Evolutionary conservation across 1,139 yeast genomes (phyloP), one percentile per base, ranked within the genome.

Genomic region (Lodderomyces pseudojiufengensis): DNA sequence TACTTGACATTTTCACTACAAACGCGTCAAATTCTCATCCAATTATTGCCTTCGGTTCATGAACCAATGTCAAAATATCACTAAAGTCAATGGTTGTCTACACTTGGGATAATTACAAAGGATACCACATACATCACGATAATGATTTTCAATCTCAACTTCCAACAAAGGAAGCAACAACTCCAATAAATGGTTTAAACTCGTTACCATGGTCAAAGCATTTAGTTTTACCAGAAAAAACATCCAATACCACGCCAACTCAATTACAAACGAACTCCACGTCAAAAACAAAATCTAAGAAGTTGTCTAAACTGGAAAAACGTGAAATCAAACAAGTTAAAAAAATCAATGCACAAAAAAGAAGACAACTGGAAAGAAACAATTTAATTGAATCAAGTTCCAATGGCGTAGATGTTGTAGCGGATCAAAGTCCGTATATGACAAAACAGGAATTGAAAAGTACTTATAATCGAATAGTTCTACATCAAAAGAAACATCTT

Each of bases 301-400:
- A 49, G 38, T 43, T 54, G 18, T 47, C 57, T 11, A 62, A 54
- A 37, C 57, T 49, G 47, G 63, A 61, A 37, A 59, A 58, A 40
- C 57, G 56, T 35, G 57, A 57, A 25, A 48, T 50, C 26, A 50
- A 59, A 26, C 67, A 58, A 29, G 52, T 48, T 42, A 65, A 59
- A 43, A 62, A 61, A 40, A 40, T 57, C 31, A 51, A 55, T 29
- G 61, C 54, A 3, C 48, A 58, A 3, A 38, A 52, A 25, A 48
- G 50, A 13, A 48, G 46, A 33, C 55, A 53, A 29, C 16, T 49
- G 18, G 48, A 47, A 37, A 39, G 58, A 24, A 48, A 44, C 22
- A 12, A n/a, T n/a, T n/a, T n/a, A n/a, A n/a, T 16, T 11, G 56
- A 50, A 29, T 21, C 44, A 16, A 40, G 30, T 7, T 14, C 30